Conservation (phyloP, 768 basidiomycete species). For the Termitomyces heimii region DNA sequence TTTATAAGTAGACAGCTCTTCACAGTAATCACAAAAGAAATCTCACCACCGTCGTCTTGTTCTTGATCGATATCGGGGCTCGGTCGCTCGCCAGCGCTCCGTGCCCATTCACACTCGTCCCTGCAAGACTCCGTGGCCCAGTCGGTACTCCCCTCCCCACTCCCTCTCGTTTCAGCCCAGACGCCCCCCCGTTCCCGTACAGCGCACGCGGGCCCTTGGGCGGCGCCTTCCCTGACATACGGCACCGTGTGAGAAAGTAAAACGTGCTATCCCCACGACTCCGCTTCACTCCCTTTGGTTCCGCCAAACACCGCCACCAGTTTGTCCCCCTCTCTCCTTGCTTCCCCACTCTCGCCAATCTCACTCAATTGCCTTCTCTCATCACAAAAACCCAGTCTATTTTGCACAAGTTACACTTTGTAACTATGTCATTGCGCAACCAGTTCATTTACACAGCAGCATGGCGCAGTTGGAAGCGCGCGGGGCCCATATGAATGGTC, state of each 20-base stretch:
- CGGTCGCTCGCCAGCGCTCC: slow-evolving; percentile 21
- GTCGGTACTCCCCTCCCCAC: slow-evolving; percentile 7
- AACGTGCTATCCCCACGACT: not conserved
- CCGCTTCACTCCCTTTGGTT: not conserved
- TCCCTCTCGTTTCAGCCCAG: not conserved
- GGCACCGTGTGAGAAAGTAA: not conserved
- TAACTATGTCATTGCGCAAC: too few species aligned
- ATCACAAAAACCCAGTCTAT: too few species aligned
- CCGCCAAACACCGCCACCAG: not conserved
- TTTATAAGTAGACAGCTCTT: slow-evolving; percentile 6
- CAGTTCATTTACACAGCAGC: too few species aligned
- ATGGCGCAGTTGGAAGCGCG: not conserved
- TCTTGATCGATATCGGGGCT: slow-evolving; percentile 31
- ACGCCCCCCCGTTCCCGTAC: slow-evolving; percentile 23
- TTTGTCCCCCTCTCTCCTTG: not conserved
- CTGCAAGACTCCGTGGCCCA: slow-evolving; percentile 5
- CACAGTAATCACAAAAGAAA: not conserved
- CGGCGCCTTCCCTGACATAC: slow-evolving; percentile 75
- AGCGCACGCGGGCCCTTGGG: slow-evolving; percentile 72
- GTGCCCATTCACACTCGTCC: slow-evolving; percentile 2
- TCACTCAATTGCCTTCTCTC: too few species aligned
- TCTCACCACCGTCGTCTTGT: slow-evolving; percentile 17
- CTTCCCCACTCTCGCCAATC: too few species aligned
- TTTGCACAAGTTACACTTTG: too few species aligned
- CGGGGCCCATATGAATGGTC: not conserved